phyloP scores from a whole-genome alignment of 2,329 filamentous ascomycete species.

The Rhinocladiella mackenziei region DNA sequence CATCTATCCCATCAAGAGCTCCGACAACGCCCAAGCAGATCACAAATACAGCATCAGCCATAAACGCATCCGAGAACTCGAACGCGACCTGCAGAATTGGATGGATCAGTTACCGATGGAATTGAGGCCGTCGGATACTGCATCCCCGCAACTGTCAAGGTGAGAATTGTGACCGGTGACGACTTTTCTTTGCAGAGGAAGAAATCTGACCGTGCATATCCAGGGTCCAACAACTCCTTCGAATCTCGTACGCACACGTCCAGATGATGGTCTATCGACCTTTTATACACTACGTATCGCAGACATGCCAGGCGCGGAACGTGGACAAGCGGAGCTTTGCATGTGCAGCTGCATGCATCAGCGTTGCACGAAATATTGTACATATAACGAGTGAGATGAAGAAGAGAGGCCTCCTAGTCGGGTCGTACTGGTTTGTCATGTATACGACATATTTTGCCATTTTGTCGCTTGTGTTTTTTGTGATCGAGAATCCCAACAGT shows the following conservation, averaged over 20 bases:
- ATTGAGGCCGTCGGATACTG: constrained; percentile 75
- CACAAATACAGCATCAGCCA: constrained; percentile 61
- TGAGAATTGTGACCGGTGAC: constrained; percentile 48
- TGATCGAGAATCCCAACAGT: constrained; percentile 60
- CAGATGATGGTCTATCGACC: constrained; percentile 63
- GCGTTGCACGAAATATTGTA: constrained; percentile 62
- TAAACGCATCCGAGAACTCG: constrained; percentile 61
- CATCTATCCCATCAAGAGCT: constrained; percentile 58
- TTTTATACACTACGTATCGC: constrained; percentile 61
- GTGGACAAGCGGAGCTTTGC: constrained; percentile 62
- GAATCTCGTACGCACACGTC: constrained; percentile 61
- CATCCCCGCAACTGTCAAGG: constrained; percentile 70
- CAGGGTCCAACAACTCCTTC: constrained; percentile 57
- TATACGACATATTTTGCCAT: constrained; percentile 67
- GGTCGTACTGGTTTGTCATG: constrained; percentile 66
- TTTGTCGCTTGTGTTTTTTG: constrained; percentile 60
- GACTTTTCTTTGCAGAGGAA: neutral
- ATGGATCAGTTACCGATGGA: constrained; percentile 66
- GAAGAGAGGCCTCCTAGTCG: constrained; percentile 55
- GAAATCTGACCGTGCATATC: constrained; percentile 2
- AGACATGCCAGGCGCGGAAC: constrained; percentile 45
- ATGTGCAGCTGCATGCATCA: constrained; percentile 62
- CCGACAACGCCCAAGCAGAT: constrained; percentile 37
- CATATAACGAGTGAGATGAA: constrained; percentile 65
- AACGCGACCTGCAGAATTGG: constrained; percentile 60